Evolutionary conservation across 805 yeast genomes (phyloP).

Genomic region (Wickerhamiella dianesei): DNA sequence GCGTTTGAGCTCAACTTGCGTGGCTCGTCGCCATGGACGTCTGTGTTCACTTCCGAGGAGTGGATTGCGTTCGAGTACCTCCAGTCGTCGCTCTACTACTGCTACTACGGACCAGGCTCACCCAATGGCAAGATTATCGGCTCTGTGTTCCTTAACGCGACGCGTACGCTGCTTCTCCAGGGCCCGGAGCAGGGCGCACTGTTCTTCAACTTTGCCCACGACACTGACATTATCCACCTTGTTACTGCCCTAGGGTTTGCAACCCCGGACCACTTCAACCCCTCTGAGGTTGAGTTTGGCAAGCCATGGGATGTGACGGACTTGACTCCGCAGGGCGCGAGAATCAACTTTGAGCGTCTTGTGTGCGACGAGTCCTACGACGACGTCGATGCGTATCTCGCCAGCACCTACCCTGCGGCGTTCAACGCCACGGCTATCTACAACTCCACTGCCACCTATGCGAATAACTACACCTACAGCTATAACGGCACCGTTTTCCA

Average conservation of each 20-base stretch:
- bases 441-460: slow-evolving; percentile 13
- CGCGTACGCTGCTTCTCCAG: slow-evolving; percentile 33
- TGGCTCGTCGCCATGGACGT: slow-evolving; percentile 33
- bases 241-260: slow-evolving; percentile 38
- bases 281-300: slow-evolving; percentile 31
- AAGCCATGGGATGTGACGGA: slow-evolving; percentile 36
- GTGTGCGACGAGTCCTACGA: slow-evolving; percentile 25
- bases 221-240: slow-evolving; percentile 40
- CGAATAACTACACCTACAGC: slow-evolving; percentile 10
- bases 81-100: slow-evolving; percentile 18
- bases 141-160: slow-evolving; percentile 36
- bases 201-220: slow-evolving; percentile 34
- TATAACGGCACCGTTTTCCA: slow-evolving; percentile 3
- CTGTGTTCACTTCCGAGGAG: slow-evolving; percentile 22
- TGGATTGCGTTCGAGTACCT: slow-evolving; percentile 20
- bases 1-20: slow-evolving; percentile 39
- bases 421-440: slow-evolving; percentile 11
- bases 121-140: slow-evolving; percentile 27
- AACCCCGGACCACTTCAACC: slow-evolving; percentile 33
- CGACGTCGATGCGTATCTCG: slow-evolving; percentile 3
- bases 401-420: slow-evolving; percentile 14
- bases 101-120: slow-evolving; percentile 23
- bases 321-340: slow-evolving; percentile 23
- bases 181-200: slow-evolving; percentile 23
- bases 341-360: slow-evolving; percentile 24